A percentile compares a stretch with the other conserved stretches of the same genome.
phyloP scores from a whole-genome alignment of 192 early-diverging fungal species.

The Spizellomyces punctatus region DNA sequence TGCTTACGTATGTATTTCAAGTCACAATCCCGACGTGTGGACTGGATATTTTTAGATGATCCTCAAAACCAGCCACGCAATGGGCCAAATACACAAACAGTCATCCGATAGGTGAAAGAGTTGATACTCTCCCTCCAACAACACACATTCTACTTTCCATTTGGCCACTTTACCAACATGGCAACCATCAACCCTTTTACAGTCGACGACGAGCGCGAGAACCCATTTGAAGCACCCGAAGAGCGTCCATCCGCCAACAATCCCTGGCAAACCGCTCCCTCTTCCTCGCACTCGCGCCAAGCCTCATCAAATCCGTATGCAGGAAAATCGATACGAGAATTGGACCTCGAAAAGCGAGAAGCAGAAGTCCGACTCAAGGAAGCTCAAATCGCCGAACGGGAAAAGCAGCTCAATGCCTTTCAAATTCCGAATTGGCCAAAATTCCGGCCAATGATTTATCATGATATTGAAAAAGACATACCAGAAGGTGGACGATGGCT shows the following conservation, averaged over 20 bases:
- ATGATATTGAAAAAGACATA: slow-evolving; percentile 49
- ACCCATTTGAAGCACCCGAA: not conserved
- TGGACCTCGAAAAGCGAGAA: slow-evolving; percentile 30
- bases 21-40: too few species aligned
- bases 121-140: too few species aligned
- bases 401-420: slow-evolving; percentile 23
- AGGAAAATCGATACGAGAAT: slow-evolving; percentile 10
- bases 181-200: not conserved
- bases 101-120: too few species aligned
- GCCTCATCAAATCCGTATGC: not conserved
- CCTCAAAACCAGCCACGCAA: too few species aligned
- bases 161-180: not conserved
- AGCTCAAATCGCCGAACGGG: slow-evolving; percentile 32
- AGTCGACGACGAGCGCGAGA: not conserved
- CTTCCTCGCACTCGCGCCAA: not conserved
- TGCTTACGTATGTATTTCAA: too few species aligned
- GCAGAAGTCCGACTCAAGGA: slow-evolving; percentile 19
- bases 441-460: slow-evolving; percentile 43
- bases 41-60: too few species aligned
- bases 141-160: too few species aligned
- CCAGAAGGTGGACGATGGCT: slow-evolving; percentile 39
- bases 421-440: slow-evolving; percentile 42
- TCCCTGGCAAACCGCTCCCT: not conserved
- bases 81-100: too few species aligned
- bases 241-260: not conserved